Evolutionary conservation across 2,329 filamentous ascomycete species (phyloP), one percentile per base, ranked within the genome.

Genomic region (Trichocomaceae sp.): DNA sequence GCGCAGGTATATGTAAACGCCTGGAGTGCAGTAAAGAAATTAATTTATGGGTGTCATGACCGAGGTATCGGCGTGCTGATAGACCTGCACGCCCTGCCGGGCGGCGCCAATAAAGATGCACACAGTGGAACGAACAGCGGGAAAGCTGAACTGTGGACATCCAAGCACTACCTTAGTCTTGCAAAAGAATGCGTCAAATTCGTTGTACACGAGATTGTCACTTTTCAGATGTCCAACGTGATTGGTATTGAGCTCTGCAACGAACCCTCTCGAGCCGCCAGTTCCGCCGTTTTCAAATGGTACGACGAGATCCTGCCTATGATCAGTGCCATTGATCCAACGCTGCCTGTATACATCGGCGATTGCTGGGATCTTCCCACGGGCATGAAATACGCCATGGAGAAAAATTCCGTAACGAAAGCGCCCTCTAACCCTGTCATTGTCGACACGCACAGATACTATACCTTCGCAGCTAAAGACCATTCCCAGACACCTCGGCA

Each of bases 381-480:
- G 22, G 74, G 75, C 2, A 58, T 79, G 22, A 63, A 70, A 8
- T 83, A 80, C 70, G 67, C 64, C 2, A 66, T 71, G 20, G 62
- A 62, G 8, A 76, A 74, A 59, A 77, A 76, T 57, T 59, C 55
- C 8, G 17, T 35, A 13, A 7, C 29, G 19, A 33, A 26, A 31
- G 2, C 22, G 15, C 49, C 50, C 10, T 15, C 54, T 5, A 76
- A 75, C 49, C 79, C 80, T 0, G 71, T 83, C 7, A 67, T 83
- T 20, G 70, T 84, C 23, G 82, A 83, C 59, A 83, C 80, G 12
- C 81, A 83, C 64, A 74, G 76, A 54, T 83, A 84, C 63, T 84
- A 79, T 72, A 77, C 76, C 39, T 83, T 83, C 62, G 72, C 74
- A n/a, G 76, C 79, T 10, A 70, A 68, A 1, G 77, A 83, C 64